Base-by-base conservation (phyloP, 2,329 filamentous ascomycete genomes). In the Diaporthe sp. region DNA sequence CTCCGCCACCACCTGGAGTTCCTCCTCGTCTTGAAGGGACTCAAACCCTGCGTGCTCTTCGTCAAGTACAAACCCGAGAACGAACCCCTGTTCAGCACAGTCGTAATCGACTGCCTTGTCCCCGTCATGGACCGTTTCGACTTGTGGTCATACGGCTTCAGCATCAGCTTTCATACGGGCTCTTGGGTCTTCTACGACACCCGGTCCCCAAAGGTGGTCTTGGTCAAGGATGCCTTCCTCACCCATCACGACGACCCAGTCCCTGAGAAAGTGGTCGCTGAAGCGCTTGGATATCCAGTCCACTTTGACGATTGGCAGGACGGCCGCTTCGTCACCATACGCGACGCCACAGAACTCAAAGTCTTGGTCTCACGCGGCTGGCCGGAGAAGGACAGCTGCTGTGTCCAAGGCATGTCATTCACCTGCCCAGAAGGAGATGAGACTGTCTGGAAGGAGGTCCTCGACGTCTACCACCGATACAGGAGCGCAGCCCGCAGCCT, bases 41-140 rank as follows among this genome's bases (percentile, higher is more conserved):
- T 65, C 25, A 65, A 65, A 9, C 59, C 59, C 7, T 46, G 59
- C 17, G 7, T 65, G 8, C 25, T 46, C 8, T 65, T 46, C 17
- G 0, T 7, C 15, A 31, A 31, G 39, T 46, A 31, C 42, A 15
- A 3, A 12, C 1, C 6, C 2, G n/a, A 46, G 9, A 46, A 46
- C 39, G 9, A 12, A 8, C 25, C 8, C 8, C 10, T 65, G 10
- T 65, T 65, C 42, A 46, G 15, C 25, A 22, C 39, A 9, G 25
- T 65, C 25, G 25, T 65, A 9, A n/a, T 65, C 4, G 25, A 65
- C 59, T 46, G 39, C 42, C 42, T 65, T 1, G 25, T 65, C 42
- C 59, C 59, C 59, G 19, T 65, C 59, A 65, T 65, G 59, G 25
- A 65, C 17, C 39, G 42, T 10, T n/a, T 65, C 1, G 59, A 65